phyloP scores from a whole-genome alignment of 352 stramenopile species.

The Elongisporangium undulatum region DNA sequence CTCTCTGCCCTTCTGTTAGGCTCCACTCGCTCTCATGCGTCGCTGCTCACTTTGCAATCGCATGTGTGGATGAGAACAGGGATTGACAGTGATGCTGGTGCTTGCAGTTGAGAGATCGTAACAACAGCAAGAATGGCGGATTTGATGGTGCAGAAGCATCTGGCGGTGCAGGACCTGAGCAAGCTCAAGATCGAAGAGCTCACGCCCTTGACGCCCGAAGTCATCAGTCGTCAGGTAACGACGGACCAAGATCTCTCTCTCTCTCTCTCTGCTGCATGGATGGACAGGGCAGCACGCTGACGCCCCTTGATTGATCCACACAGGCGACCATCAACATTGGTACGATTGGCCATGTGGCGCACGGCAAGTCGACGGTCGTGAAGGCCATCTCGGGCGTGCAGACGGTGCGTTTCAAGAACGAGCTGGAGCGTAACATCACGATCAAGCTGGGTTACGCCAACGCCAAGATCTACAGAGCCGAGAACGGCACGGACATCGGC shows the following conservation, averaged over 20 bases:
- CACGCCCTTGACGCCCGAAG: conserved; percentile 97
- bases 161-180: conserved; percentile 92
- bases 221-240: conserved; percentile 89
- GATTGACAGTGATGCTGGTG: background rate
- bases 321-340: conserved; percentile 99
- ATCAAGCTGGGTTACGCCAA: conserved; percentile 99
- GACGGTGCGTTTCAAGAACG: conserved; percentile 98
- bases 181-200: conserved; percentile 95
- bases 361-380: conserved; percentile 99
- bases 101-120: background rate
- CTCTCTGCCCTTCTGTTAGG: too few relatives aligned
- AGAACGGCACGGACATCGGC: conserved; percentile 76
- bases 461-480: conserved; percentile 98
- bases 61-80: background rate
- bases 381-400: conserved; percentile 99
- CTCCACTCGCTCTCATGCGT: too few relatives aligned
- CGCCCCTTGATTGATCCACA: conserved; percentile 15
- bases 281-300: conserved; percentile 19
- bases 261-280: background rate
- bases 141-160: conserved; percentile 62
- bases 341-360: conserved; percentile 99
- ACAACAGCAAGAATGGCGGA: conserved; percentile 41
- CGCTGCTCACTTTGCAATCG: background rate
- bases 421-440: conserved; percentile 99
- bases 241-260: background rate